These are phyloP conservation scores for Solanum appendiculatum DNA, from an alignment of 257 asterid species.

Conservation along the genomic window DNA sequence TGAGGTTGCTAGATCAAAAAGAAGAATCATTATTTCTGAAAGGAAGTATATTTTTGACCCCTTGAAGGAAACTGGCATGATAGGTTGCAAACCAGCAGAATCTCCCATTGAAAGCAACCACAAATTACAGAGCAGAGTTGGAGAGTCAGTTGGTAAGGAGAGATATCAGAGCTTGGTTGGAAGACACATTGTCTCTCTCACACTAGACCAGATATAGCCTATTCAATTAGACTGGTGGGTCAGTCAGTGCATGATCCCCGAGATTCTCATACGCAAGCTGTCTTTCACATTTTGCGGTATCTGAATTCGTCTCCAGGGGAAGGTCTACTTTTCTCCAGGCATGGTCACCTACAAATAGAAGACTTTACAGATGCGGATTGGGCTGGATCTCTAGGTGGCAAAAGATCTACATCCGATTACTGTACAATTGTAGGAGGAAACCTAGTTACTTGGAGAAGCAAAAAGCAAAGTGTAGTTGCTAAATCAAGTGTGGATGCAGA, in stretches of 20 bases:
- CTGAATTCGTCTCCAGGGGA: background rate
- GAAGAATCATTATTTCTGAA: background rate
- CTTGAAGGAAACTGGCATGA: background rate
- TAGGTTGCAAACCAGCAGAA: background rate
- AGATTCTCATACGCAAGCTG: background rate
- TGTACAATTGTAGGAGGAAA: background rate
- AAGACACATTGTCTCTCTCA: background rate
- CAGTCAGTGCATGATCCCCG: background rate
- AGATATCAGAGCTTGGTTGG: background rate
- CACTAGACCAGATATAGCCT: background rate
- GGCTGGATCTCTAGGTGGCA: background rate
- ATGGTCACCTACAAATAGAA: background rate
- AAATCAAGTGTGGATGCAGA: background rate
- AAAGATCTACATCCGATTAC: background rate
- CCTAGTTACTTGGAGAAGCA: background rate
- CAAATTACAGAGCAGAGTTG: background rate
- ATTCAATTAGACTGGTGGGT: background rate
- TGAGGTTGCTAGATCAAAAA: background rate
- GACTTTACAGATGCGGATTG: background rate
- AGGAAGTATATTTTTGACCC: background rate
- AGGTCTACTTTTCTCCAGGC: background rate
- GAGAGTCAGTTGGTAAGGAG: background rate
- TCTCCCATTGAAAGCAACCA: background rate
- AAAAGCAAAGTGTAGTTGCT: background rate
- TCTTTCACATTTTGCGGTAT: background rate